Conservation (phyloP, 495 filamentous ascomycete species). For the Trichoderma reesei region DNA sequence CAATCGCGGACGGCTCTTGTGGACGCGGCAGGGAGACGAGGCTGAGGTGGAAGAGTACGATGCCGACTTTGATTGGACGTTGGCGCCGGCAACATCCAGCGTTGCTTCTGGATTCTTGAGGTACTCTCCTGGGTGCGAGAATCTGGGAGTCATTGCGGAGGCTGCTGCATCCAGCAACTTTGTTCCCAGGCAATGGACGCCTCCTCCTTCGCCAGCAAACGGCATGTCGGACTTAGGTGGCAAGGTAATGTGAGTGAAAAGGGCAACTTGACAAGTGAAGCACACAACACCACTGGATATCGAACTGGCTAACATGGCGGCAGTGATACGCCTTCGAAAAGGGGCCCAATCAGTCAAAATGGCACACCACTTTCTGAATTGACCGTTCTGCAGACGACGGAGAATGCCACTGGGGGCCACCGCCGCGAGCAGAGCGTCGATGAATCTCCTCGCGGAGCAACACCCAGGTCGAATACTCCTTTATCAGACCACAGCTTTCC, state of each 20-base stretch:
- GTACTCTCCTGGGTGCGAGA: constrained; percentile 1
- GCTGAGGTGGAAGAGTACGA: constrained; percentile 10
- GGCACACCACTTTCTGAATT: neutral
- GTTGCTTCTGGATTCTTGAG: neutral
- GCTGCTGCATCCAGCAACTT: neutral
- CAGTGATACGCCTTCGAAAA: neutral
- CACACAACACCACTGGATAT: too few relatives aligned
- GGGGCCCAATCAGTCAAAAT: neutral
- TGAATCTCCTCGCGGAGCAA: neutral
- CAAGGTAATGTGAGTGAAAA: neutral
- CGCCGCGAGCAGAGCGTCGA: neutral
- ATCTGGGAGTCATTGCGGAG: neutral
- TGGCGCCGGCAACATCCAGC: neutral
- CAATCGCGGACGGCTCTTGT: constrained; percentile 1
- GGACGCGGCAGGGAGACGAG: neutral
- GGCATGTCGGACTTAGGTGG: neutral
- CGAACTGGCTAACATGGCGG: neutral
- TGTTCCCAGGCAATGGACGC: neutral
- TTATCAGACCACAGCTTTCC: constrained; percentile 16
- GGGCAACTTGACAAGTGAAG: neutral
- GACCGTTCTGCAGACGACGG: neutral
- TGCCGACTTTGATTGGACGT: constrained; percentile 9
- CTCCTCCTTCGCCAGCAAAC: constrained; percentile 14
- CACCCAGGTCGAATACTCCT: constrained; percentile 1
- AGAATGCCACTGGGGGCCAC: neutral